Conservation (phyloP, 2,329 filamentous ascomycete species). For the Ceratocystis ficicola region DNA sequence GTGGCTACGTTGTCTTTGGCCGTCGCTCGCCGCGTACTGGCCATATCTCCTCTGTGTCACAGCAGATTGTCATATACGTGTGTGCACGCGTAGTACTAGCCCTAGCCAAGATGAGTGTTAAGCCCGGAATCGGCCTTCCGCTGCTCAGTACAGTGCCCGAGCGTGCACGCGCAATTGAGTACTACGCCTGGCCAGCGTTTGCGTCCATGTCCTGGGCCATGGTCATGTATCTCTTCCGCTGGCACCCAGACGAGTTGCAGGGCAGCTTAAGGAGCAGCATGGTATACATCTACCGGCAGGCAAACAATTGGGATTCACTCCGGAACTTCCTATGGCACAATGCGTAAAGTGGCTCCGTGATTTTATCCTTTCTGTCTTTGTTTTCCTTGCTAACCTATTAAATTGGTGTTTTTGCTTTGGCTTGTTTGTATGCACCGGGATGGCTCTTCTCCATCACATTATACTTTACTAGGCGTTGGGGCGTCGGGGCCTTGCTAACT, state of each 20-base stretch:
- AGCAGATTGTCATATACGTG: constrained; percentile 97
- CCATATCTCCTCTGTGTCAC: constrained; percentile 67
- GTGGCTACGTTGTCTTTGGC: constrained; percentile 89
- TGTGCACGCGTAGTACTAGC: constrained; percentile 84
- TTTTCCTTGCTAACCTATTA: constrained; percentile 10
- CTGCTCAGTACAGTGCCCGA: constrained; percentile 35
- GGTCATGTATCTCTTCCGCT: constrained; percentile 92
- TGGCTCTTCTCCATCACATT: not conserved
- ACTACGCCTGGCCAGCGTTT: constrained; percentile 85
- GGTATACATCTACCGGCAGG: constrained; percentile 90
- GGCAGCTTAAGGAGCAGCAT: constrained; percentile 86
- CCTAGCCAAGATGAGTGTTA: constrained; percentile 69
- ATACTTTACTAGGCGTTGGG: not conserved
- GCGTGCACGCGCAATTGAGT: constrained; percentile 38
- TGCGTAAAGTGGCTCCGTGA: constrained; percentile 33
- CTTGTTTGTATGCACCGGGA: not conserved
- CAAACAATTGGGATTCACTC: constrained; percentile 78
- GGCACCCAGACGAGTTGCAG: constrained; percentile 84
- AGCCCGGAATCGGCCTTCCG: constrained; percentile 44
- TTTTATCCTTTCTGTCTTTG: not conserved
- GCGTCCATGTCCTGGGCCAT: constrained; percentile 80
- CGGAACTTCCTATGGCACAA: constrained; percentile 82
- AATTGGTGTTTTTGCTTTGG: not conserved
- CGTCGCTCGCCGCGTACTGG: constrained; percentile 48
- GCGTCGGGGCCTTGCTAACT: not conserved